phyloP scores from a whole-genome alignment of 2,329 filamentous ascomycete species.

The Trichocomaceae sp. region DNA sequence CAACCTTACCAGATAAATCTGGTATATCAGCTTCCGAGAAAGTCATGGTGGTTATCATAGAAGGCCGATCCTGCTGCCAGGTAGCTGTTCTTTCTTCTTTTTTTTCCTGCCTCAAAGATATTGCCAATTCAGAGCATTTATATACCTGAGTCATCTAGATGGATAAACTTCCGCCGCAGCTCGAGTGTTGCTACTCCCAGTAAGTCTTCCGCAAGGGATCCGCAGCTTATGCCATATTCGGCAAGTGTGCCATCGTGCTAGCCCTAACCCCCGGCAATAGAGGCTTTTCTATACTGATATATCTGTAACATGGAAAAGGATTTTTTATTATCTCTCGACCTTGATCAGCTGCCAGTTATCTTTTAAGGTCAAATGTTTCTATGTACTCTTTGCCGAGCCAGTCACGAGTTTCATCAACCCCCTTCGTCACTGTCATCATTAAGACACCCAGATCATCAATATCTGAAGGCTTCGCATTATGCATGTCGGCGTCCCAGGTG shows the following conservation, averaged over 20 bases:
- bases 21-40: not conserved
- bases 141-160: not conserved
- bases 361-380: not conserved
- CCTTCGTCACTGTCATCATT: slow-evolving; percentile 14
- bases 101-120: too few relatives aligned
- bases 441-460: slow-evolving; percentile 13
- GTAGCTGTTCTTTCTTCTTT: not conserved
- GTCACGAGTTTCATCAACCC: slow-evolving; percentile 9
- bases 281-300: not conserved
- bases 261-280: not conserved
- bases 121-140: not conserved
- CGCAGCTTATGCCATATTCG: not conserved
- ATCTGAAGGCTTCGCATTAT: not conserved
- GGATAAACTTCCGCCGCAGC: not conserved
- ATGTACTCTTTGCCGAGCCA: slow-evolving; percentile 3
- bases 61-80: not conserved
- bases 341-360: not conserved
- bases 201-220: not conserved
- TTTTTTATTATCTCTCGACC: not conserved
- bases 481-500: slow-evolving; percentile 10
- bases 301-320: not conserved
- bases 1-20: not conserved
- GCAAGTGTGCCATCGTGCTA: not conserved
- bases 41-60: not conserved
- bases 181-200: not conserved